Evolutionary conservation across 164 flowering plant genomes (phyloP).

Genomic region (Stephania japonica): DNA sequence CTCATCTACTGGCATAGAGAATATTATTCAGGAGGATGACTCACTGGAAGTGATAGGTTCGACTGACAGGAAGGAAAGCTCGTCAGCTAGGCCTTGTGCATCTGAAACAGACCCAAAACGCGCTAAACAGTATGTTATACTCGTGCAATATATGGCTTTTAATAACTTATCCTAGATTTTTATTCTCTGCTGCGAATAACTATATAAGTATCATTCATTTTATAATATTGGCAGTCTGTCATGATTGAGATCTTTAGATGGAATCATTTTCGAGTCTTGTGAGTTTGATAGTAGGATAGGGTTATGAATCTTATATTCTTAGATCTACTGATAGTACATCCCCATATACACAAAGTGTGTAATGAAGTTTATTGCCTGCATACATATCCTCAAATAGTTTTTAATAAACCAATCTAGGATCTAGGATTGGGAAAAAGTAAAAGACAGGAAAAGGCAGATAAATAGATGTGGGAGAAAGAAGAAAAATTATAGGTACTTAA

Average conservation of each 20-base stretch:
- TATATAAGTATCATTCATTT: neutral
- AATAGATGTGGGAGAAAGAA: too few species aligned
- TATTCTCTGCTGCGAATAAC: neutral
- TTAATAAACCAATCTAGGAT: too few species aligned
- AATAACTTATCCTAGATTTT: neutral
- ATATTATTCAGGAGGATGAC: slow-evolving; percentile 33
- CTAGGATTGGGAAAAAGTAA: too few species aligned
- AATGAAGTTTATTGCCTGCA: too few species aligned
- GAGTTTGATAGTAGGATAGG: too few species aligned
- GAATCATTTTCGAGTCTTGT: too few species aligned
- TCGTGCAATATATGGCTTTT: neutral
- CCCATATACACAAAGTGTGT: too few species aligned
- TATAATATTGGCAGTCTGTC: neutral
- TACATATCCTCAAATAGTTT: too few species aligned
- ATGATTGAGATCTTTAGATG: neutral
- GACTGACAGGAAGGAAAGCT: slow-evolving; percentile 50
- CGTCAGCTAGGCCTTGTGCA: slow-evolving; percentile 39
- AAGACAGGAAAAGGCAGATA: too few species aligned
- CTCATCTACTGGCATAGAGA: slow-evolving; percentile 34
- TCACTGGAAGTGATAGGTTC: slow-evolving; percentile 34
- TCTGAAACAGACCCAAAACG: slow-evolving; percentile 76
- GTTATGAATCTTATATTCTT: too few species aligned
- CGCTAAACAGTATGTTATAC: slow-evolving; percentile 67
- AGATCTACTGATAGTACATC: too few species aligned
- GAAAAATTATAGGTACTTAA: too few species aligned